Conservation (phyloP, 441 rosid species). For the Populus hybrid region DNA sequence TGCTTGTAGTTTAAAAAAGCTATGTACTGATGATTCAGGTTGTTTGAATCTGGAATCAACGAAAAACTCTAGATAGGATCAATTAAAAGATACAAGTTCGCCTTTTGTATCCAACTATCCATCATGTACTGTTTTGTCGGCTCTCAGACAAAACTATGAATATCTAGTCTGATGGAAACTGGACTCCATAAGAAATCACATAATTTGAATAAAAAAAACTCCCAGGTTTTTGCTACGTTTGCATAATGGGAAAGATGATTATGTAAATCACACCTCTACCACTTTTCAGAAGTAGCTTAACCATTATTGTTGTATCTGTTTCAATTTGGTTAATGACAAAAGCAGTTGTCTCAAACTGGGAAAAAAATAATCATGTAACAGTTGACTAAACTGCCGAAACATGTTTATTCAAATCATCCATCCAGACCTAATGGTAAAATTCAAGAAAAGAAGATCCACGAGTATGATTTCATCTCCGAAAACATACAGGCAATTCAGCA, state of each 20-base stretch:
- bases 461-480: conserved; percentile 35
- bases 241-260: neutral
- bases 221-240: no score
- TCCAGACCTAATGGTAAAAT: conserved; percentile 12
- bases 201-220: no score
- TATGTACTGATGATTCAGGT: neutral
- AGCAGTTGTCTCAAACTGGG: neutral
- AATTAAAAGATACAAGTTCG: neutral
- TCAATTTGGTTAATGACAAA: conserved; percentile 3
- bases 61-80: neutral
- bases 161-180: neutral
- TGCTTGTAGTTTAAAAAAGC: neutral
- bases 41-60: neutral
- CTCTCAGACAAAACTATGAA: neutral
- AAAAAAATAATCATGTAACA: neutral
- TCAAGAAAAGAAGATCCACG: conserved; percentile 16
- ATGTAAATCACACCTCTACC: neutral
- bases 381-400: conserved; percentile 13
- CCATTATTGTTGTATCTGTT: neutral
- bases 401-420: conserved; percentile 32
- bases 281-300: neutral
- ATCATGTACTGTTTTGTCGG: neutral
- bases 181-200: neutral
- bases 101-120: neutral
- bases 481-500: conserved; percentile 21